These are phyloP conservation scores for Xerophyta viscosa DNA, from an alignment of 106 monocot species.

Conservation along the genomic window DNA sequence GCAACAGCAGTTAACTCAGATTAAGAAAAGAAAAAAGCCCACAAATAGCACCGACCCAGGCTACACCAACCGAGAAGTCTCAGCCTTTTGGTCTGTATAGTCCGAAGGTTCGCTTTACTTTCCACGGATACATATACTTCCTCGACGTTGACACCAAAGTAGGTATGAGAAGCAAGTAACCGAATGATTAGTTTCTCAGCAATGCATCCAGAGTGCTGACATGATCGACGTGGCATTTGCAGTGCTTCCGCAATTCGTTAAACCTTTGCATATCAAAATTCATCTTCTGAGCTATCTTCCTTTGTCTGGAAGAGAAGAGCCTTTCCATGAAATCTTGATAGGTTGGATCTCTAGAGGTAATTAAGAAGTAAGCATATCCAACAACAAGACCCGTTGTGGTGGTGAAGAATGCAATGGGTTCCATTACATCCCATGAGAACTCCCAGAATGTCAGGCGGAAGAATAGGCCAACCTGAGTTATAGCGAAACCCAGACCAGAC, in stretches of 20 bases:
- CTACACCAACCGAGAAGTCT: too few relatives aligned
- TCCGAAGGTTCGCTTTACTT: too few relatives aligned
- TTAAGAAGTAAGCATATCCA: slow-evolving; percentile 82
- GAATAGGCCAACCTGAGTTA: slow-evolving; percentile 76
- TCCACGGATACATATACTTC: too few relatives aligned
- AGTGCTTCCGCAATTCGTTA: slow-evolving; percentile 58
- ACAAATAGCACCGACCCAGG: too few relatives aligned
- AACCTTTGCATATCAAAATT: slow-evolving; percentile 59
- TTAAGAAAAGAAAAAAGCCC: too few relatives aligned
- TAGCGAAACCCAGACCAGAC: slow-evolving; percentile 62
- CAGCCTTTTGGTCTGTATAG: too few relatives aligned
- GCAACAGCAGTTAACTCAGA: too few relatives aligned
- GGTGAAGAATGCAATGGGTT: slow-evolving; percentile 80
- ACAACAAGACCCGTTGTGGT: slow-evolving; percentile 66
- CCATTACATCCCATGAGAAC: slow-evolving; percentile 99
- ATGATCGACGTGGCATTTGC: slow-evolving; percentile 49
- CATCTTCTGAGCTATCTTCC: slow-evolving; percentile 50
- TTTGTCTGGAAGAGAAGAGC: slow-evolving; percentile 65
- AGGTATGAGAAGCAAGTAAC: neutral
- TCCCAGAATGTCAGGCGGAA: slow-evolving; percentile 97
- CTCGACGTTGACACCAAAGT: too few relatives aligned
- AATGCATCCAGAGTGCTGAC: neutral
- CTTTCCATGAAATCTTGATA: slow-evolving; percentile 88
- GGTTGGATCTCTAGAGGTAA: slow-evolving; percentile 85
- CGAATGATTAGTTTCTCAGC: neutral